Evolutionary conservation across 148 eudicot genomes (phyloP).

Genomic region (Camellia granthamiana): DNA sequence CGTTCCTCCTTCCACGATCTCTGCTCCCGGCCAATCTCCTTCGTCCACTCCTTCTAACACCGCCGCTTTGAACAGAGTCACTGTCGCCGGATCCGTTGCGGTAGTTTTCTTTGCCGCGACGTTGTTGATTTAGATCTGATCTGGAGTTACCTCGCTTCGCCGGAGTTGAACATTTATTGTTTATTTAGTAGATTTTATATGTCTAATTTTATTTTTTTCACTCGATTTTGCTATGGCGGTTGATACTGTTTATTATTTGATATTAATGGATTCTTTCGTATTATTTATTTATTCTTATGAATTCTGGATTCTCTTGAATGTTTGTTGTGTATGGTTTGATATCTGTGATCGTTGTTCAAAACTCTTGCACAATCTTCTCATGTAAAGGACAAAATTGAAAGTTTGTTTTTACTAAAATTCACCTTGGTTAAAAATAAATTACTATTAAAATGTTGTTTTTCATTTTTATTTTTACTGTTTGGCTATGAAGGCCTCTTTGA

Average conservation of each 20-base stretch:
- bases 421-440: no score
- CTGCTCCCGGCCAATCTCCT: no score
- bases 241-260: constrained; percentile 8
- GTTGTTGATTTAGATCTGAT: constrained; percentile 50
- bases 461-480: no score
- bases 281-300: not conserved
- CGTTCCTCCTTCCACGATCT: no score
- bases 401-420: no score
- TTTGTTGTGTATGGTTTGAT: not conserved
- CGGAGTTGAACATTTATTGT: not conserved
- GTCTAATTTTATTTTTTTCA: not conserved
- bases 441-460: no score
- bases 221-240: not conserved
- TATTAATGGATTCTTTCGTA: constrained; percentile 3
- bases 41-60: not conserved
- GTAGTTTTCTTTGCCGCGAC: constrained; percentile 33
- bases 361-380: no score
- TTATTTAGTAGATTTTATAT: not conserved
- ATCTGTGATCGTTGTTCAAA: not conserved
- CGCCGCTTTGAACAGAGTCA: constrained; percentile 37
- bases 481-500: no score
- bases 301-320: not conserved
- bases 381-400: no score
- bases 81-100: constrained; percentile 42
- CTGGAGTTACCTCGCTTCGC: constrained; percentile 8